Percentiles rank a stretch among this genome's conserved stretches.
These are phyloP conservation scores for Populus trichocarpa DNA, from an alignment of 441 rosid genomes.

Conservation along the genomic window DNA sequence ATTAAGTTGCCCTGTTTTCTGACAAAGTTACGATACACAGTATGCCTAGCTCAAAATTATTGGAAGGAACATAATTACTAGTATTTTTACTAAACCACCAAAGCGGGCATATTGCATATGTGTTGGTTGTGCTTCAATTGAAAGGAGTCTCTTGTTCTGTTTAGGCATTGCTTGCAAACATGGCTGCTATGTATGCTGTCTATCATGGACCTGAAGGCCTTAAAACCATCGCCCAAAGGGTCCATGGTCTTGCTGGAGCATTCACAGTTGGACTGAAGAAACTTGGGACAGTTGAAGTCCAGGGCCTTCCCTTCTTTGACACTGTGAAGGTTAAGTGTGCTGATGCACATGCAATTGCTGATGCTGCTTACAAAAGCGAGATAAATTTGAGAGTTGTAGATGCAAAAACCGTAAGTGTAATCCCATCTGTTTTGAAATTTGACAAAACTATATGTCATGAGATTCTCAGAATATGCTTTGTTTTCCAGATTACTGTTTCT, in stretches of 20 bases:
- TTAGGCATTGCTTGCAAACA: slow-evolving; percentile 88
- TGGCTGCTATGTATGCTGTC: slow-evolving; percentile 97
- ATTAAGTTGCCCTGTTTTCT: neutral
- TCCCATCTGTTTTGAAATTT: slow-evolving; percentile 10
- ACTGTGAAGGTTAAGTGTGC: slow-evolving; percentile 67
- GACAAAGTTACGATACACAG: neutral
- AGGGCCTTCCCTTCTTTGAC: slow-evolving; percentile 77
- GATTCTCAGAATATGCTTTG: slow-evolving; percentile 25
- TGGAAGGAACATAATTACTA: neutral
- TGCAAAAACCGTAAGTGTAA: slow-evolving; percentile 66
- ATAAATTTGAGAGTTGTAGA: slow-evolving; percentile 82
- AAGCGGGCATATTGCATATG: neutral
- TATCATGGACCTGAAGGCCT: slow-evolving; percentile 97
- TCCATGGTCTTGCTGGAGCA: slow-evolving; percentile 88
- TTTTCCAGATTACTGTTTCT: slow-evolving; percentile 71
- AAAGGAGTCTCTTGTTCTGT: slow-evolving; percentile 16
- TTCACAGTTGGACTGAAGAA: slow-evolving; percentile 81
- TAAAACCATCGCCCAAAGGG: slow-evolving; percentile 74
- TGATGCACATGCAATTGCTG: slow-evolving; percentile 75
- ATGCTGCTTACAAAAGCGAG: slow-evolving; percentile 62
- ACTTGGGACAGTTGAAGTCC: slow-evolving; percentile 82
- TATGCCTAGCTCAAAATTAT: neutral
- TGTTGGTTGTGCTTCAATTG: slow-evolving; percentile 11
- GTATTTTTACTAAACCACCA: slow-evolving; percentile 1
- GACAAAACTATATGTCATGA: neutral